Percentiles rank a stretch among this genome's conserved stretches.
Conservation (phyloP, 768 basidiomycete species). For the Crucibulum laeve region DNA sequence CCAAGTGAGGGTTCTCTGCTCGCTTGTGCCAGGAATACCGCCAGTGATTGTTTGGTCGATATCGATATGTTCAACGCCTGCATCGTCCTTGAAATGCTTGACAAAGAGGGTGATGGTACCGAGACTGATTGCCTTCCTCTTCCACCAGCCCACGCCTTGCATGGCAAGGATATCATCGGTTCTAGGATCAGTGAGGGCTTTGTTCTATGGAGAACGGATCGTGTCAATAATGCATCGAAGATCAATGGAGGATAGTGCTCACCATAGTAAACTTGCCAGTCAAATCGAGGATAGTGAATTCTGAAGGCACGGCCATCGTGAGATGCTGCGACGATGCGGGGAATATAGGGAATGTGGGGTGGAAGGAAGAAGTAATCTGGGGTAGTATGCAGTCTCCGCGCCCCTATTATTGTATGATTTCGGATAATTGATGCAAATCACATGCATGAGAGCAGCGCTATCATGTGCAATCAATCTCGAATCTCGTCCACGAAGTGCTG, state of each 20-base stretch:
- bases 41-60: constrained; percentile 63
- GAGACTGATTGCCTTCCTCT: constrained; percentile 53
- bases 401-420: background rate
- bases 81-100: constrained; percentile 62
- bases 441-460: background rate
- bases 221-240: background rate
- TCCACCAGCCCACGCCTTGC: constrained; percentile 74
- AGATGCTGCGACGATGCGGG: background rate
- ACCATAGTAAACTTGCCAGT: constrained; percentile 65
- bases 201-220: constrained; percentile 45
- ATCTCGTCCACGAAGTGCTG: no score
- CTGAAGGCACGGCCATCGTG: constrained; percentile 62
- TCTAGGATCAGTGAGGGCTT: constrained; percentile 49
- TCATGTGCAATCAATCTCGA: no score
- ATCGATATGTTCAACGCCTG: constrained; percentile 59
- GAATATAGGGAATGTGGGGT: background rate
- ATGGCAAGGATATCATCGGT: constrained; percentile 60
- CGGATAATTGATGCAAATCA: background rate
- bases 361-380: background rate
- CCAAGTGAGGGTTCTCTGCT: constrained; percentile 58
- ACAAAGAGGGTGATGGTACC: constrained; percentile 57
- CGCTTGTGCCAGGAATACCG: constrained; percentile 52
- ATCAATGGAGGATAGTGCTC: constrained; percentile 4
- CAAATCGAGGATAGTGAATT: constrained; percentile 56
- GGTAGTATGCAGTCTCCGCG: background rate